A percentile compares a stretch with the other conserved stretches of the same genome.
Conservation (phyloP, 2,329 filamentous ascomycete species). For the Ascochyta fabae region DNA sequence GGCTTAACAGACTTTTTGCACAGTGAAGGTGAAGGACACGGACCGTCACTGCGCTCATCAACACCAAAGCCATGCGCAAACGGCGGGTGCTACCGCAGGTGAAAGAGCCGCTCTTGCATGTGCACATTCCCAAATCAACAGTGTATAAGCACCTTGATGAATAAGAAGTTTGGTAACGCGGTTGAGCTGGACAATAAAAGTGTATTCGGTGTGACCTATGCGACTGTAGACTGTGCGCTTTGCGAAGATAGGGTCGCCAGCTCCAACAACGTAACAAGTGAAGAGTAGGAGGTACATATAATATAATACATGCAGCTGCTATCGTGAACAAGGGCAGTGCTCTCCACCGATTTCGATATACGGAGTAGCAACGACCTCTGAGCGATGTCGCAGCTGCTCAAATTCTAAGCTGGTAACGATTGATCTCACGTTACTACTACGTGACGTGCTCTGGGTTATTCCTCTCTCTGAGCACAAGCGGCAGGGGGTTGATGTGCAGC, state of each 20-base stretch:
- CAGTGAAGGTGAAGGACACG: conserved; percentile 8
- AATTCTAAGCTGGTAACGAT: background rate
- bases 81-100: background rate
- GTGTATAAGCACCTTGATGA: background rate
- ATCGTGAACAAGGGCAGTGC: background rate
- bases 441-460: background rate
- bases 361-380: background rate
- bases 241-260: too few species aligned
- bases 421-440: background rate
- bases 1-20: background rate
- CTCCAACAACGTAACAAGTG: too few species aligned
- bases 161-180: background rate
- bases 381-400: background rate
- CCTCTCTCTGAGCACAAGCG: conserved; percentile 12
- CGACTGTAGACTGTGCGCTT: too few species aligned
- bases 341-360: background rate
- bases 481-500: conserved; percentile 14
- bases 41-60: background rate
- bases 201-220: too few species aligned
- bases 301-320: background rate
- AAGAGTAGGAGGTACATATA: background rate
- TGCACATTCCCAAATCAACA: background rate
- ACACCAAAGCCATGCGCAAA: background rate
- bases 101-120: background rate
- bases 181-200: background rate